Evolutionary conservation across 805 yeast genomes (phyloP).

Genomic region (Nakazawaea ernobii): DNA sequence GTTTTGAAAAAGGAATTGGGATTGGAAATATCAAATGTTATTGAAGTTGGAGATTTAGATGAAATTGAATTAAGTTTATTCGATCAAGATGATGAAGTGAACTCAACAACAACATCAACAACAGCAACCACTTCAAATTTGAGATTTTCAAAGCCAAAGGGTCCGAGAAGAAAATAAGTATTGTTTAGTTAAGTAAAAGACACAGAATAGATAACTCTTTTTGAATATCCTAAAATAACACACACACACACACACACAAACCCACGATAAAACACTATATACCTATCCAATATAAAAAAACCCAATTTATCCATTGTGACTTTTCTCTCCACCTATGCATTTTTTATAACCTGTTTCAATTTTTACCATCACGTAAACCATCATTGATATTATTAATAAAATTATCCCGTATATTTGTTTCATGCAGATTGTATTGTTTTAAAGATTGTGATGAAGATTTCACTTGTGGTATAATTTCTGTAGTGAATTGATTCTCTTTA

Average conservation of each 20-base stretch:
- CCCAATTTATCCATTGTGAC: not conserved
- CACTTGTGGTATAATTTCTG: not conserved
- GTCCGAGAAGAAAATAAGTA: constrained; percentile 56
- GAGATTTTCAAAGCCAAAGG: constrained; percentile 58
- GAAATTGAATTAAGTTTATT: constrained; percentile 58
- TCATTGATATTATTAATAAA: not conserved
- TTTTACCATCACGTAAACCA: not conserved
- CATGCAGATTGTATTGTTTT: not conserved
- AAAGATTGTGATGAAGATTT: not conserved
- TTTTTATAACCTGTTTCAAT: not conserved
- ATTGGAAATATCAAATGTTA: constrained; percentile 35
- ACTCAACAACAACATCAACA: constrained; percentile 11
- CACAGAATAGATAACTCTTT: not conserved
- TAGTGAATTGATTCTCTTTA: constrained; percentile 3
- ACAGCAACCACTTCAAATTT: constrained; percentile 17
- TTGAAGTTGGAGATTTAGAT: constrained; percentile 70
- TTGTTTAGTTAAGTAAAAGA: too few relatives aligned
- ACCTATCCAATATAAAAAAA: not conserved
- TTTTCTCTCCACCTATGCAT: not conserved
- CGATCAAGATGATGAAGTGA: constrained; percentile 18
- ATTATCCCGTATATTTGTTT: not conserved
- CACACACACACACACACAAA: too few relatives aligned
- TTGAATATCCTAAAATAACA: too few relatives aligned
- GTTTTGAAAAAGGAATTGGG: constrained; percentile 35
- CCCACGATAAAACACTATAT: not conserved